These are phyloP conservation scores for Colletotrichum scovillei DNA, from an alignment of 2,329 filamentous ascomycete species.

Conservation along the genomic window DNA sequence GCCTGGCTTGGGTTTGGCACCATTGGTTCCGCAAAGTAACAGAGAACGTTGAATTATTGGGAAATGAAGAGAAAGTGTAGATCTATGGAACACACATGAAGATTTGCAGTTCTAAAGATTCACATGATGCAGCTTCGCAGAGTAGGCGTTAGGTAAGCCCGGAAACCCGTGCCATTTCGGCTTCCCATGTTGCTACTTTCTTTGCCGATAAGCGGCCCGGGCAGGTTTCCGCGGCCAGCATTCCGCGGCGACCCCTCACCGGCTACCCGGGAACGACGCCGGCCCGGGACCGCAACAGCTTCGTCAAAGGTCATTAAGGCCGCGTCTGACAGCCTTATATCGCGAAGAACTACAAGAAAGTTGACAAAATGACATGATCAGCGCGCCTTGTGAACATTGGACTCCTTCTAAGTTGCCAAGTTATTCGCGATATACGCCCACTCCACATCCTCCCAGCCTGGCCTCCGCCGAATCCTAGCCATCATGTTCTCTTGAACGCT, in stretches of 20 bases:
- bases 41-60: not conserved
- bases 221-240: not conserved
- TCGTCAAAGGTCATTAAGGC: no score
- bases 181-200: no score
- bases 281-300: not conserved
- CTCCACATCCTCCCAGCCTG: conserved; percentile 22
- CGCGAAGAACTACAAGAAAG: no score
- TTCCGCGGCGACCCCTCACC: not conserved
- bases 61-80: not conserved
- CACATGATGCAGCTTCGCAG: not conserved
- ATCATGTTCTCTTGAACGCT: conserved; percentile 11
- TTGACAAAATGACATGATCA: no score
- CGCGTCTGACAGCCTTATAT: no score
- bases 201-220: not conserved
- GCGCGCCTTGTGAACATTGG: not conserved
- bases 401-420: not conserved
- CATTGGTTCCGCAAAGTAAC: not conserved
- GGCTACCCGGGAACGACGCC: not conserved
- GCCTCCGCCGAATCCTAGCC: conserved; percentile 10
- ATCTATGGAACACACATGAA: not conserved
- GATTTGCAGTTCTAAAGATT: not conserved
- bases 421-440: conserved; percentile 14
- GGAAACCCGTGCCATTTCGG: no score
- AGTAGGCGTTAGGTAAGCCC: no score
- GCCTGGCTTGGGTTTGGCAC: no score